A percentile compares a stretch with the other conserved stretches of the same genome.
phyloP scores from a whole-genome alignment of 352 stramenopile species.

The Phytophthora tubulina region DNA sequence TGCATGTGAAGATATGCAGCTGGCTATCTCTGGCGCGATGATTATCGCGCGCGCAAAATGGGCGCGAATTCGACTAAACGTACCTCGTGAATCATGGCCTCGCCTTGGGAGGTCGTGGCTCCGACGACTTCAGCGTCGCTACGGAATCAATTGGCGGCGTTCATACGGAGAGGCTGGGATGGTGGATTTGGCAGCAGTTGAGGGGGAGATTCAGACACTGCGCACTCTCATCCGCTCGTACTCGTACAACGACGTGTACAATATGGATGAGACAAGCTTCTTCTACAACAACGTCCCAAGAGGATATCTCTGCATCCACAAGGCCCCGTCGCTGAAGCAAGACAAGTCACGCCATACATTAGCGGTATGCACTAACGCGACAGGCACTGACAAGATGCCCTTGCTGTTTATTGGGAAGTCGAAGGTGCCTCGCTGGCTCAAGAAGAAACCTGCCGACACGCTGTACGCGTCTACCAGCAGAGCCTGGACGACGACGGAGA shows the following conservation, averaged over 20 bases:
- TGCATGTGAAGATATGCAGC: too few relatives aligned
- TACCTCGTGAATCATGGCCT: not conserved
- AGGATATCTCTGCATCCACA: not conserved
- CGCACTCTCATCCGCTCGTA: constrained; percentile 1
- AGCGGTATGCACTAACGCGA: not conserved
- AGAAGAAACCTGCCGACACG: not conserved
- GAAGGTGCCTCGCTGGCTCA: not conserved
- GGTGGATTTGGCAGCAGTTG: not conserved
- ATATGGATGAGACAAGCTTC: not conserved
- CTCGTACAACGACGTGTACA: not conserved
- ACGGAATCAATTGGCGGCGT: not conserved
- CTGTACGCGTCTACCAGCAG: not conserved
- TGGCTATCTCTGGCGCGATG: not conserved
- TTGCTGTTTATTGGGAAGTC: not conserved
- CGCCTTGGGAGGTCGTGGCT: constrained; percentile 1
- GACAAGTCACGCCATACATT: not conserved
- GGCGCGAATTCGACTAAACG: not conserved
- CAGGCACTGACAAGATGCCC: not conserved
- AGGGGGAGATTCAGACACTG: not conserved
- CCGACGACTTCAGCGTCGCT: not conserved
- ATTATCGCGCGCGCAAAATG: not conserved
- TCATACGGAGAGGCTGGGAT: constrained; percentile 1
- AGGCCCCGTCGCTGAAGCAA: not conserved
- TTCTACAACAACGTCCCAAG: constrained; percentile 5
- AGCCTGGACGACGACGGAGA: not conserved